Conservation (phyloP, 2,329 filamentous ascomycete species). For the Cercospora zeae-maydis region DNA sequence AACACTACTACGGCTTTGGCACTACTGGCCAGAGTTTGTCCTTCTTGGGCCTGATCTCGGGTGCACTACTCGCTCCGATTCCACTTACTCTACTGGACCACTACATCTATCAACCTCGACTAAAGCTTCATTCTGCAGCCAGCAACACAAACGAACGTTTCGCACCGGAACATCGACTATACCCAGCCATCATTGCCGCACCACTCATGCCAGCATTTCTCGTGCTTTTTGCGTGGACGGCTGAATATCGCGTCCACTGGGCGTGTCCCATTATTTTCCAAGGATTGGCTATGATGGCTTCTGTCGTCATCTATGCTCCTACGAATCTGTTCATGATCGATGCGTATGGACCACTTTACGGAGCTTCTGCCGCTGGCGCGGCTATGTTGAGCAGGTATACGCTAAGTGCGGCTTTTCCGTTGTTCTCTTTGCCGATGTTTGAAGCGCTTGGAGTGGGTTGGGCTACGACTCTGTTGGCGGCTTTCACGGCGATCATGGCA, state of each 20-base stretch:
- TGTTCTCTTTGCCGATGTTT: conserved; percentile 41
- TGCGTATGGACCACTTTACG: conserved; percentile 41
- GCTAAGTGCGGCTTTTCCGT: conserved; percentile 37
- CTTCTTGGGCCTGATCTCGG: conserved; percentile 34
- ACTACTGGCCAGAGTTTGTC: conserved; percentile 33
- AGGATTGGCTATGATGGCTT: conserved; percentile 25
- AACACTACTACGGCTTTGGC: conserved; percentile 31
- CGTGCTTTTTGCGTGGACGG: conserved; percentile 39
- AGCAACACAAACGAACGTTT: conserved; percentile 10
- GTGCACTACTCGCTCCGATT: conserved; percentile 25
- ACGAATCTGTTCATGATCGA: conserved; percentile 43
- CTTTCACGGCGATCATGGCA: conserved; percentile 33
- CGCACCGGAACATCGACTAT: conserved; percentile 36
- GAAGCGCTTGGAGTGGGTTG: conserved; percentile 40
- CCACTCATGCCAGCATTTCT: conserved; percentile 35
- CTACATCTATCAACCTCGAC: conserved; percentile 30
- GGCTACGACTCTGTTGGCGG: conserved; percentile 42
- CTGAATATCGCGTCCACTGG: conserved; percentile 37
- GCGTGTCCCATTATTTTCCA: conserved; percentile 38
- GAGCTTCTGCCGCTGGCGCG: conserved; percentile 36
- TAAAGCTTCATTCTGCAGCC: conserved; percentile 7
- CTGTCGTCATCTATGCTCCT: conserved; percentile 35
- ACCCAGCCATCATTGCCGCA: conserved; percentile 35
- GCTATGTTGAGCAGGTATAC: conserved; percentile 36
- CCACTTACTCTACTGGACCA: conserved; percentile 29